Evolutionary conservation across 345 rosid species (phyloP).

Genomic region (Hibiscus trionum): DNA sequence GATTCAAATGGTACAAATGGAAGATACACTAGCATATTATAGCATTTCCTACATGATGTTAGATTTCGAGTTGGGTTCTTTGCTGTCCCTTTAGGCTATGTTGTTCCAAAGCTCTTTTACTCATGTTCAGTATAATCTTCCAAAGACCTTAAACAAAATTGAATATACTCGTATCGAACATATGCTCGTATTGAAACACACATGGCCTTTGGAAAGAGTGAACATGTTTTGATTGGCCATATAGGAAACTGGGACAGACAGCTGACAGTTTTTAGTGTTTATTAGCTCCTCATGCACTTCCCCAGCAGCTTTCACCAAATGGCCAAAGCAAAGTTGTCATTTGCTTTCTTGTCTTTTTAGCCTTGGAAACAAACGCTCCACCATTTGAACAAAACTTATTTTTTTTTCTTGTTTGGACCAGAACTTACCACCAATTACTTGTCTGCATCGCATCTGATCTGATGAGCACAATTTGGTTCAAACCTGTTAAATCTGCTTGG

Average conservation of each 20-base stretch:
- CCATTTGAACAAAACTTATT: background rate
- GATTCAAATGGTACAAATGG: too few relatives aligned
- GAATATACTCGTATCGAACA: background rate
- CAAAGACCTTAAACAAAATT: too few relatives aligned
- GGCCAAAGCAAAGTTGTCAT: constrained; percentile 21
- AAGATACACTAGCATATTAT: too few relatives aligned
- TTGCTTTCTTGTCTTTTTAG: constrained; percentile 20
- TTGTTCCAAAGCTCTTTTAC: too few relatives aligned
- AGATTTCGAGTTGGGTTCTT: too few relatives aligned
- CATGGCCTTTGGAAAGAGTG: background rate
- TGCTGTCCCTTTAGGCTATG: too few relatives aligned
- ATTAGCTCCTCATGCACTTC: background rate
- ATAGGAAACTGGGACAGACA: background rate
- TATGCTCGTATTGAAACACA: background rate
- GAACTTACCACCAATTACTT: constrained; percentile 10
- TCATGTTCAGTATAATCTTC: too few relatives aligned
- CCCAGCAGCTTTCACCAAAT: constrained; percentile 24
- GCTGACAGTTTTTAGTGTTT: background rate
- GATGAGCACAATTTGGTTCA: too few relatives aligned
- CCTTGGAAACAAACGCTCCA: constrained; percentile 28
- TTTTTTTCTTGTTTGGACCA: constrained; percentile 10
- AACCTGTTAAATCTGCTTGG: too few relatives aligned
- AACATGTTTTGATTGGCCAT: background rate
- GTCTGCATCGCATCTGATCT: background rate
- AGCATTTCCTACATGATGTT: too few relatives aligned